Base-by-base conservation (phyloP, 225 moss, liverwort and hornwort genomes). In the Marchantia paleacea region DNA sequence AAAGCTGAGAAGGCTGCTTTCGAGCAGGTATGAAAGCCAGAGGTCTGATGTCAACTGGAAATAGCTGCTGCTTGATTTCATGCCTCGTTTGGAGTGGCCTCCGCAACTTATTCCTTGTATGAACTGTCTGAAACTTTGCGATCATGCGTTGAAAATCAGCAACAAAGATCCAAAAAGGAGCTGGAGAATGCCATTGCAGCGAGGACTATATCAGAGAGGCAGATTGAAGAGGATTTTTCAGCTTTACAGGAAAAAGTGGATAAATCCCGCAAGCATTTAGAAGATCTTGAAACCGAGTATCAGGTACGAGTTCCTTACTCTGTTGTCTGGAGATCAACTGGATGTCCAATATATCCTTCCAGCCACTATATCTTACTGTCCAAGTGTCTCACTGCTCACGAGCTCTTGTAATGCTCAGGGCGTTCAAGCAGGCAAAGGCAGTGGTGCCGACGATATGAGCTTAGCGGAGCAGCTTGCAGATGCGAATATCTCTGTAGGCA, bases 381-480 rank as follows among this genome's bases (percentile, higher is more conserved):
- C 22, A 39, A 39, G 39, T 39, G 39, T 39, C 39, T 39, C 39
- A 5, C 39, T 53, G 55, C 74, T 55, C 18, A 74, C 29, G 29
- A n/a, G 11, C 55, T 53, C 28, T 7, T 49, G 20, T 64, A 24
- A 58, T 14, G 25, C 81, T 52, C 89, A 99, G 97, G 93, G 93
- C 73, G 90, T 99, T 72, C 93, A 91, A 92, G 90, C 95, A 83
- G 95, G 97, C 50, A 99, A 99, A 86, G 93, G 90, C 82, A 90
- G 97, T 82, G 91, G 95, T 65, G 93, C 92, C 28, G 95, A 92
- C 69, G 88, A 94, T 58, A 94, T 95, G 85, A 95, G 93, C 78
- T 82, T 99, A 81, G 97, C 92, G 50, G 95, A 95, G 62, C 97
- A 95, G 82, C 95, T 92, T 78, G 92, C 88, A 30, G 95, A 99